Percentiles rank a stretch among this genome's conserved stretches.
phyloP scores from a whole-genome alignment of 1,284 basidiomycete genomes.

The Quambalaria eucalypti region DNA sequence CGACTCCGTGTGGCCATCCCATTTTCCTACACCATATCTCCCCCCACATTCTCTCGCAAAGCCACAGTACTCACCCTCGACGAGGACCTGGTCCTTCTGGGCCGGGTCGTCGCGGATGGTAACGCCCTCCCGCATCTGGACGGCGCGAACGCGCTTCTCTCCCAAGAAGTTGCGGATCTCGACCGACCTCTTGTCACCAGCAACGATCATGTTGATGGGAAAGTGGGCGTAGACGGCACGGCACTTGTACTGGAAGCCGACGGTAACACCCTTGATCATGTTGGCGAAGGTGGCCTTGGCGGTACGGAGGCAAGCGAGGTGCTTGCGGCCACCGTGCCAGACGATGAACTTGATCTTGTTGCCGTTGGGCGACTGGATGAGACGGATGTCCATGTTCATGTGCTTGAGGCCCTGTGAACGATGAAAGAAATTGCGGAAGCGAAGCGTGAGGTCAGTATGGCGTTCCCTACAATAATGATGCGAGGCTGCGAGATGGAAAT shows the following conservation, averaged over 20 bases:
- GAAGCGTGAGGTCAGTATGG: no score
- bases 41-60: no score
- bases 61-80: conserved; percentile 39
- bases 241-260: conserved; percentile 97
- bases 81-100: conserved; percentile 67
- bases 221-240: conserved; percentile 94
- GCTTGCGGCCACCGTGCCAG: conserved; percentile 97
- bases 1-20: no score
- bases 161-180: conserved; percentile 99
- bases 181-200: conserved; percentile 64
- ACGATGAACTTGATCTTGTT: conserved; percentile 82
- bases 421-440: no score
- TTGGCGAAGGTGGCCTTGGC: conserved; percentile 90
- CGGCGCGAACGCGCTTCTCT: conserved; percentile 82
- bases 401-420: conserved; percentile 46
- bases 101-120: conserved; percentile 79
- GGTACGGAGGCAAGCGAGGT: conserved; percentile 93
- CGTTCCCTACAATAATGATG: no score
- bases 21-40: no score
- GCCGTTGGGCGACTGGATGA: conserved; percentile 50
- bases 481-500: no score
- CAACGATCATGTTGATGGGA: conserved; percentile 96
- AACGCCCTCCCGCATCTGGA: conserved; percentile 84
- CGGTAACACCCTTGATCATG: conserved; percentile 77
- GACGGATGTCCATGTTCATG: conserved; percentile 47